Percentiles rank a stretch among this genome's conserved stretches.
These are phyloP conservation scores for Botrytis pseudocinerea DNA, from an alignment of 2,329 filamentous ascomycete species.

Conservation along the genomic window DNA sequence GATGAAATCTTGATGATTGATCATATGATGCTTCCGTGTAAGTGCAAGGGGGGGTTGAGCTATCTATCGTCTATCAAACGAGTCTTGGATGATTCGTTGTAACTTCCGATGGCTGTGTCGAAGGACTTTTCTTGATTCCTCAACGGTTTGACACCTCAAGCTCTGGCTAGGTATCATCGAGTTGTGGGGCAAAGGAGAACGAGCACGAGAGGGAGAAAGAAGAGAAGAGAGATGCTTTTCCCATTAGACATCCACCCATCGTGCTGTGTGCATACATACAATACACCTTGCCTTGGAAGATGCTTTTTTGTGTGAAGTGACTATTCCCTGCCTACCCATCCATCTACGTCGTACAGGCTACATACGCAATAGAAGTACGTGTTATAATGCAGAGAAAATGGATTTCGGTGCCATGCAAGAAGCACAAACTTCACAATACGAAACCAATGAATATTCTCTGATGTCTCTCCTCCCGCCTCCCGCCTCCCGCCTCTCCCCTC, in stretches of 20 bases:
- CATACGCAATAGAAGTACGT: neutral
- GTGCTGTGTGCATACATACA: too few relatives aligned
- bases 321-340: neutral
- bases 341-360: neutral
- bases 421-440: neutral
- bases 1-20: constrained; percentile 9
- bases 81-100: neutral
- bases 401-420: constrained; percentile 6
- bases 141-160: neutral
- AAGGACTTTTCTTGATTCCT: neutral
- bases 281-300: neutral
- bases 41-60: neutral
- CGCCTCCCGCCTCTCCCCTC: too few relatives aligned
- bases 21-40: constrained; percentile 13
- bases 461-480: neutral
- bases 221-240: neutral
- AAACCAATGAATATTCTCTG: constrained; percentile 3
- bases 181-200: neutral
- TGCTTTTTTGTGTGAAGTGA: neutral
- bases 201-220: neutral
- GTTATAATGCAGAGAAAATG: constrained; percentile 1
- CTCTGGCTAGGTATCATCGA: neutral
- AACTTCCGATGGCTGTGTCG: neutral
- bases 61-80: neutral
- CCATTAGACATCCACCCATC: neutral